A percentile compares a stretch with the other conserved stretches of the same genome.
These are phyloP conservation scores for Draba incana DNA, from an alignment of 345 rosid species.

Conservation along the genomic window DNA sequence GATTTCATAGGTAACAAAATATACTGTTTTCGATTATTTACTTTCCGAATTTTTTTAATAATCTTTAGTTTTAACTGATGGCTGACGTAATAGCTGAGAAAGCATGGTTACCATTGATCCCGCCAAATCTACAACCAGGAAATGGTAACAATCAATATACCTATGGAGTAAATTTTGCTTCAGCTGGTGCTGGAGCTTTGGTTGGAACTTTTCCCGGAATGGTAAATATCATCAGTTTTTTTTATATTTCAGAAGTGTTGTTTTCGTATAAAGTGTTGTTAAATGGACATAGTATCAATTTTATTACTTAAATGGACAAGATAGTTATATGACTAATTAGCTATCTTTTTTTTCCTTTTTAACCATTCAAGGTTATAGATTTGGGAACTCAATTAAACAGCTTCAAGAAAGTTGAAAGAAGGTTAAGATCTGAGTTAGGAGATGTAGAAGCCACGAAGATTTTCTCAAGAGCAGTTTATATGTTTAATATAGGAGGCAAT, in stretches of 20 bases:
- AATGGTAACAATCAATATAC: slow-evolving; percentile 25
- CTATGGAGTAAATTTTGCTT: slow-evolving; percentile 54
- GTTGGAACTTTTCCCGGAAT: slow-evolving; percentile 40
- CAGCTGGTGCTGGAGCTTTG: slow-evolving; percentile 60
- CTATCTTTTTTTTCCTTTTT: neutral
- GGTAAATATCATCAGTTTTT: neutral
- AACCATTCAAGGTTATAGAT: slow-evolving; percentile 44
- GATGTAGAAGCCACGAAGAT: slow-evolving; percentile 39
- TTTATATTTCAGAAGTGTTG: too few relatives aligned
- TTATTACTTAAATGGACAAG: neutral
- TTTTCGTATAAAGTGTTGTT: too few relatives aligned
- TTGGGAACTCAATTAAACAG: slow-evolving; percentile 46
- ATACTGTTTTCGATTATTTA: neutral
- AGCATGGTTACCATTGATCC: slow-evolving; percentile 50
- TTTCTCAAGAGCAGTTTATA: slow-evolving; percentile 49
- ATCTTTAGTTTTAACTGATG: neutral
- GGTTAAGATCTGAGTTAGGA: slow-evolving; percentile 46
- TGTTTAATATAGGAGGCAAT: slow-evolving; percentile 48
- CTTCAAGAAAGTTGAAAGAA: slow-evolving; percentile 46
- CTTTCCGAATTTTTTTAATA: too few relatives aligned
- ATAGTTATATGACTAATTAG: neutral
- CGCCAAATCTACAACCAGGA: slow-evolving; percentile 52
- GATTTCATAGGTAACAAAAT: slow-evolving; percentile 48
- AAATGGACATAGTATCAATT: too few relatives aligned
- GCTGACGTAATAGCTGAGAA: slow-evolving; percentile 46